phyloP scores from a whole-genome alignment of 257 asterid species.

The Solanum sparsipilum region DNA sequence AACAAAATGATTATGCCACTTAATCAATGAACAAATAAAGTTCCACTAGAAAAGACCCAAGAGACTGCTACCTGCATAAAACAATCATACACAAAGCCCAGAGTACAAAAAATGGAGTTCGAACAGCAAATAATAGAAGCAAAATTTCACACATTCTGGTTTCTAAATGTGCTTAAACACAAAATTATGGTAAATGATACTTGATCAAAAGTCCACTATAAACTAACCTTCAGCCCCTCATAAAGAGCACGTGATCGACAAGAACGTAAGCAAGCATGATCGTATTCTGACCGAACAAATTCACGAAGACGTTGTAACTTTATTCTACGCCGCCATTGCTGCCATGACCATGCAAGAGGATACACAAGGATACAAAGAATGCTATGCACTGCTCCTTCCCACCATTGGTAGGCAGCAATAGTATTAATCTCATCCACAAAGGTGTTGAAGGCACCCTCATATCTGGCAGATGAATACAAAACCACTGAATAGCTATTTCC shows the following conservation, averaged over 20 bases:
- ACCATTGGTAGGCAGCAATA: constrained; percentile 94
- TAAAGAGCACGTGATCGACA: constrained; percentile 99
- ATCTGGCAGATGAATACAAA: constrained; percentile 42
- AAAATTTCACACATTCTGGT: background rate
- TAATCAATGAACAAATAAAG: background rate
- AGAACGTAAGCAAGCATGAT: constrained; percentile 97
- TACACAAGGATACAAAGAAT: constrained; percentile 75
- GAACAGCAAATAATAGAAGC: background rate
- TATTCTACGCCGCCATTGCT: constrained; percentile 90
- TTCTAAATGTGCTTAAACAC: background rate
- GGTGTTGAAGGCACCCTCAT: constrained; percentile 78
- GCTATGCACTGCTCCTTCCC: constrained; percentile 94
- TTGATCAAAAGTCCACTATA: background rate
- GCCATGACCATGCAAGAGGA: constrained; percentile 99
- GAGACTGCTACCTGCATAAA: background rate
- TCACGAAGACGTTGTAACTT: constrained; percentile 87
- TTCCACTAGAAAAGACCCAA: background rate
- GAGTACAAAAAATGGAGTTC: background rate
- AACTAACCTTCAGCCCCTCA: constrained; percentile 89
- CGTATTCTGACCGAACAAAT: constrained; percentile 94
- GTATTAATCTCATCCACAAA: constrained; percentile 92
- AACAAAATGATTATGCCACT: background rate
- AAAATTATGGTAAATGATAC: background rate
- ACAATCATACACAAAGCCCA: background rate
- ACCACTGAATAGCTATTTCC: background rate